phyloP scores from a whole-genome alignment of 495 filamentous ascomycete genomes.

The Neurospora intermedia region DNA sequence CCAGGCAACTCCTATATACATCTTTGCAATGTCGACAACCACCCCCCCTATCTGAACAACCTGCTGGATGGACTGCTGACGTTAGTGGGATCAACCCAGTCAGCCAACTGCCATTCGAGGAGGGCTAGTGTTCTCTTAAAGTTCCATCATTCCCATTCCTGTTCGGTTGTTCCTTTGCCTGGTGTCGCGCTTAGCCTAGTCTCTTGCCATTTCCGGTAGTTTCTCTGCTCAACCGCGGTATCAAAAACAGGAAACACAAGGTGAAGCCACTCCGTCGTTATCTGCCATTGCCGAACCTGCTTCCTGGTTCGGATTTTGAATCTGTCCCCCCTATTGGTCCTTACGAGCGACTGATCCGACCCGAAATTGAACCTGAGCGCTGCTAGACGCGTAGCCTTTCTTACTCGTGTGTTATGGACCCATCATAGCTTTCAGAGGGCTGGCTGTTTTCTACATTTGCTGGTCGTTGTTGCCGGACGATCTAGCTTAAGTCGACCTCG shows the following conservation, averaged over 20 bases:
- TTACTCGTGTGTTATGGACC: neutral
- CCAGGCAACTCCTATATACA: neutral
- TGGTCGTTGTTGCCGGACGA: neutral
- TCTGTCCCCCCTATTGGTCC: neutral
- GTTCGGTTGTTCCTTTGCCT: neutral
- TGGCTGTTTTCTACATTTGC: neutral
- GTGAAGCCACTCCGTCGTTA: neutral
- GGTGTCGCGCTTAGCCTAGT: neutral
- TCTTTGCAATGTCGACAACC: neutral
- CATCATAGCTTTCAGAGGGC: neutral
- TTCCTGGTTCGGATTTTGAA: neutral
- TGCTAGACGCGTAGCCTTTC: neutral
- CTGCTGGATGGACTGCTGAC: neutral
- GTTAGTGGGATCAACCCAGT: neutral
- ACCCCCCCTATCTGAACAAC: neutral
- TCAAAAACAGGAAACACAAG: neutral
- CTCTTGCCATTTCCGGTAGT: neutral
- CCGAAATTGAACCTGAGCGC: neutral
- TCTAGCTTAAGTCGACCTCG: neutral
- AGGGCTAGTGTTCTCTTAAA: slow-evolving; percentile 1
- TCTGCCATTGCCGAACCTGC: neutral
- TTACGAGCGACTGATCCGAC: neutral
- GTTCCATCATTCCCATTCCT: neutral
- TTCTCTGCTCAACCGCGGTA: neutral
- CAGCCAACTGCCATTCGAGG: neutral